A percentile compares a stretch with the other conserved stretches of the same genome.
phyloP scores from a whole-genome alignment of 345 rosid genomes.

The Eucalyptus polyanthemos region DNA sequence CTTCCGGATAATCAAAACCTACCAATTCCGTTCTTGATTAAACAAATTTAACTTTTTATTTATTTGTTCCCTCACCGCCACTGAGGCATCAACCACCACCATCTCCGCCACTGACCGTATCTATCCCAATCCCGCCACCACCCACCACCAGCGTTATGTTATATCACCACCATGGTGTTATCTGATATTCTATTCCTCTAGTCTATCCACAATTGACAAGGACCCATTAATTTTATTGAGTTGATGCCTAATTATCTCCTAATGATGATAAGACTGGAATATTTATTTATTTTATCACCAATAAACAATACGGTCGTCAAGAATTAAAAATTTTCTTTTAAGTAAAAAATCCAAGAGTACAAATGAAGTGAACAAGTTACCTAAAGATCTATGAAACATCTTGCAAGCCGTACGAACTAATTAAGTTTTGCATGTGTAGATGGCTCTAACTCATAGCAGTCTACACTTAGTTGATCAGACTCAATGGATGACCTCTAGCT shows the following conservation, averaged over 20 bases:
- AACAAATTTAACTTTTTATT: not conserved
- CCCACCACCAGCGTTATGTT: not conserved
- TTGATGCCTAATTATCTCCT: not conserved
- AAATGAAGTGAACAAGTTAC: not conserved
- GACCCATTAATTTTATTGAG: not conserved
- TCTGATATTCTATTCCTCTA: not conserved
- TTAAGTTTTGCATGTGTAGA: not conserved
- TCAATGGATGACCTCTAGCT: not conserved
- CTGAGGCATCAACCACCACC: not conserved
- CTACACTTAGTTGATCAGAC: not conserved
- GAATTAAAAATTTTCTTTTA: not conserved
- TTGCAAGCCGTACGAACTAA: fast-evolving
- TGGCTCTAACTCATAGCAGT: fast-evolving
- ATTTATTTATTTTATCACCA: not conserved
- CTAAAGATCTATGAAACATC: fast-evolving
- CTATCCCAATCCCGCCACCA: not conserved
- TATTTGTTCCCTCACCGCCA: not conserved
- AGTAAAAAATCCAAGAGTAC: not conserved
- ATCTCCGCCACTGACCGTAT: not conserved
- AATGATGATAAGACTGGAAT: not conserved
- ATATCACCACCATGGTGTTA: not conserved
- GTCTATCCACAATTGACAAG: not conserved
- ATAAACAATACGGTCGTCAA: not conserved
- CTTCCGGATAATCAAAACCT: not conserved
- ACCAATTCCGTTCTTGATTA: not conserved